Evolutionary conservation across 495 filamentous ascomycete species (phyloP).

Genomic region (Lophiostoma macrostomum): DNA sequence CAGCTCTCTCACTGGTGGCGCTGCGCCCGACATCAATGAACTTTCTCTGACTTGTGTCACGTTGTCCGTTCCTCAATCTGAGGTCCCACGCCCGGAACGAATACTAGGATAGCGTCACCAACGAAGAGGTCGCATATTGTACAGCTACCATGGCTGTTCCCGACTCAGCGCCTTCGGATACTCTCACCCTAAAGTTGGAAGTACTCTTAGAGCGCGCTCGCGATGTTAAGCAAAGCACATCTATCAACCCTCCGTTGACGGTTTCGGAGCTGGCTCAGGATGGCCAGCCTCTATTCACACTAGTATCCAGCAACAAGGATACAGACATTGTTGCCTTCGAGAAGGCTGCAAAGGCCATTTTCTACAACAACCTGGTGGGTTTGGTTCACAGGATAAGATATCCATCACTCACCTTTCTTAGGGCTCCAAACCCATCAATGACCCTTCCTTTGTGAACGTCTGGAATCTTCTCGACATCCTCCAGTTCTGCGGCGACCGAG

Average conservation of each 20-base stretch:
- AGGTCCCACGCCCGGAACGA: too few species aligned
- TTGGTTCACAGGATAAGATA: background rate
- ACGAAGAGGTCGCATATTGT: too few species aligned
- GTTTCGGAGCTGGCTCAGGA: constrained; percentile 51
- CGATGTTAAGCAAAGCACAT: constrained; percentile 58
- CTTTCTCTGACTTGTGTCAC: too few species aligned
- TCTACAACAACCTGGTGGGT: constrained; percentile 71
- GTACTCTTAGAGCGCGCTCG: constrained; percentile 63
- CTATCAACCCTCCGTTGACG: constrained; percentile 76
- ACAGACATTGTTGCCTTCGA: constrained; percentile 67
- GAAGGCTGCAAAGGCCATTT: constrained; percentile 71
- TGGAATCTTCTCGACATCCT: constrained; percentile 94
- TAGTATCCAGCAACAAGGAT: constrained; percentile 38
- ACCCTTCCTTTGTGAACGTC: constrained; percentile 70
- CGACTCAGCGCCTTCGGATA: constrained; percentile 5
- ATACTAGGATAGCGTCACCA: too few species aligned
- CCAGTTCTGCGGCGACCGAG: constrained; percentile 76
- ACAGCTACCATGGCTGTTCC: constrained; percentile 14
- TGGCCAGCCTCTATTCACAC: constrained; percentile 44
- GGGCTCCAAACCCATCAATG: constrained; percentile 53
- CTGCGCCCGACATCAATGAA: too few species aligned
- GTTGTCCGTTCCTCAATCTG: too few species aligned
- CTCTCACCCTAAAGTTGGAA: constrained; percentile 43
- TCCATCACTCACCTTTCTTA: constrained; percentile 11
- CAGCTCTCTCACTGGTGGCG: too few species aligned